A percentile compares a stretch with the other conserved stretches of the same genome.
These are phyloP conservation scores for Cucumis cinereus DNA, from an alignment of 306 rosid genomes.

Conservation along the genomic window DNA sequence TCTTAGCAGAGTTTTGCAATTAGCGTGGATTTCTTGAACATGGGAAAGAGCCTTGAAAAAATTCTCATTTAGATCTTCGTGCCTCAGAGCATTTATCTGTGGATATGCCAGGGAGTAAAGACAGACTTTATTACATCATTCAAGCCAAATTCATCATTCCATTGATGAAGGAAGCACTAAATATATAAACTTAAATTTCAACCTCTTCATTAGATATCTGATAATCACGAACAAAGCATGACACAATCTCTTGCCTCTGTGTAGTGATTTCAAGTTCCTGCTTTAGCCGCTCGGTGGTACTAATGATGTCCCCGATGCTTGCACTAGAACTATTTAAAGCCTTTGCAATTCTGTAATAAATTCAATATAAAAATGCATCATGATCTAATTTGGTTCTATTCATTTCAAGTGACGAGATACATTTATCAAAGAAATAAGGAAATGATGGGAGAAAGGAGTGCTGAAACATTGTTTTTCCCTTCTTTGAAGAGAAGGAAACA, in stretches of 20 bases:
- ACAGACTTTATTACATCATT: constrained; percentile 6
- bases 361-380: constrained; percentile 1
- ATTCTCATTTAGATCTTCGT: constrained; percentile 58
- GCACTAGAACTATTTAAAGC: constrained; percentile 67
- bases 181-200: constrained; percentile 8
- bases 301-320: constrained; percentile 76
- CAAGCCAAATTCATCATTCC: constrained; percentile 1
- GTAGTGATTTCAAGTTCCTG: constrained; percentile 62
- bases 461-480: not conserved
- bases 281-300: constrained; percentile 87
- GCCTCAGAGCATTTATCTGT: constrained; percentile 75
- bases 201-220: constrained; percentile 88
- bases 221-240: constrained; percentile 85
- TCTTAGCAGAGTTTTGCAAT: constrained; percentile 80
- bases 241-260: constrained; percentile 78
- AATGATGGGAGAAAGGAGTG: not conserved
- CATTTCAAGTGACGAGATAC: not conserved
- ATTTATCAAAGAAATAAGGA: not conserved
- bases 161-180: constrained; percentile 2
- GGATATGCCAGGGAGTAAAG: constrained; percentile 13
- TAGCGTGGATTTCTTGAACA: constrained; percentile 91
- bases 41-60: constrained; percentile 93
- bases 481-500: not conserved
- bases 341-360: constrained; percentile 42
- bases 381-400: constrained; percentile 4